Evolutionary conservation across 2,329 filamentous ascomycete species (phyloP).

Genomic region (Aspergillus persii): DNA sequence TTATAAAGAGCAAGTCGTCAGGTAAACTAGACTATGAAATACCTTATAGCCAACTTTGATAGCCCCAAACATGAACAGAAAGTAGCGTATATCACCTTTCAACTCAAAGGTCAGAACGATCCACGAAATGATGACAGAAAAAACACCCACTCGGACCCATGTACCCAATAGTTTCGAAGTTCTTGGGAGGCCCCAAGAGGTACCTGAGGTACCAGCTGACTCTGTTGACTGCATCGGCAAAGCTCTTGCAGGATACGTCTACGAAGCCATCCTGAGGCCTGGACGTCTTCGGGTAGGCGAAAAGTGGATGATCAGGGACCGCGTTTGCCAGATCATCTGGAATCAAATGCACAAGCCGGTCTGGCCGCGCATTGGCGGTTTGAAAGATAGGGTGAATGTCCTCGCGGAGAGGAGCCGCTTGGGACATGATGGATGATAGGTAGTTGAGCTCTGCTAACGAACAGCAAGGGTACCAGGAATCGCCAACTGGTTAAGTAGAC

Average conservation of each 20-base stretch:
- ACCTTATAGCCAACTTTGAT: slow-evolving; percentile 1
- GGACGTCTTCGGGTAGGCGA: neutral
- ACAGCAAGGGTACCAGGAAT: neutral
- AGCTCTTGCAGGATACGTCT: neutral
- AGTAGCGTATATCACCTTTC: neutral
- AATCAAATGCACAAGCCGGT: neutral
- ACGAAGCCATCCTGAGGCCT: neutral
- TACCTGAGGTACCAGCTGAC: neutral
- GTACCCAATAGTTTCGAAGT: neutral
- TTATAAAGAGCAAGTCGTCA: neutral
- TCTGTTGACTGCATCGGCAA: neutral
- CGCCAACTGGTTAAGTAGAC: neutral
- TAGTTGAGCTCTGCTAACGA: neutral
- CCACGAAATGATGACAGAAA: neutral
- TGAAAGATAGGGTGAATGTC: neutral
- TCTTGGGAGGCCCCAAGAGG: neutral
- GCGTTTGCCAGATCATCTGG: neutral
- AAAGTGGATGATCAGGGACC: neutral
- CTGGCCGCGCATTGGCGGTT: neutral
- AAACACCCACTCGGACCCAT: neutral
- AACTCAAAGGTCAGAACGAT: neutral
- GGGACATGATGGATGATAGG: neutral
- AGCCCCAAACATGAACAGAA: neutral
- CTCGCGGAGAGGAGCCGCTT: neutral
- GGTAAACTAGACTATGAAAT: neutral